These are phyloP conservation scores for Eucalyptus camaldulensis DNA, from an alignment of 345 rosid species.

Conservation along the genomic window DNA sequence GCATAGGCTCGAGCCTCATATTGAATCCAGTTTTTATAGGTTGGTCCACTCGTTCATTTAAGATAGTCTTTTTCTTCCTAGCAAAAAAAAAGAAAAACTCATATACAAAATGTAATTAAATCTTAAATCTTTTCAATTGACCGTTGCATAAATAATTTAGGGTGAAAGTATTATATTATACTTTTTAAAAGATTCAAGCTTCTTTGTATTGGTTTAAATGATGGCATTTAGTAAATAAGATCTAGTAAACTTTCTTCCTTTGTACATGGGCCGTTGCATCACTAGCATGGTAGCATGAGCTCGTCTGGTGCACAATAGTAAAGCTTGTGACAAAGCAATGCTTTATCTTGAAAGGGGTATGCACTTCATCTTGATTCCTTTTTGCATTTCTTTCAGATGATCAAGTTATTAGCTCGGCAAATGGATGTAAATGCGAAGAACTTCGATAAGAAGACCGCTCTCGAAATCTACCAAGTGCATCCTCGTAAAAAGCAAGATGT, in stretches of 20 bases:
- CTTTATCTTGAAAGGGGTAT: neutral
- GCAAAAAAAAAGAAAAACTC: neutral
- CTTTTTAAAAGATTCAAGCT: neutral
- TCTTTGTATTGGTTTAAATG: neutral
- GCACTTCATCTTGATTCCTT: neutral
- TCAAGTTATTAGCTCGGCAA: rapidly evolving
- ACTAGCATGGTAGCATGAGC: neutral
- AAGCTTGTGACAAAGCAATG: neutral
- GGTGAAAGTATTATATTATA: too few species aligned
- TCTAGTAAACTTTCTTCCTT: neutral
- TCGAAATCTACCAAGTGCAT: neutral
- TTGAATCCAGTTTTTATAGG: too few species aligned
- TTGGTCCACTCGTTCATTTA: neutral
- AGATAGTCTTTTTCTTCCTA: neutral
- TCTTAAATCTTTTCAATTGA: neutral
- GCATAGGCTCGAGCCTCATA: too few species aligned
- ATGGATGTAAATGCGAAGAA: neutral
- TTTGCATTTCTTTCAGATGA: neutral
- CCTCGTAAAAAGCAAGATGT: neutral
- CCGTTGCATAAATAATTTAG: neutral
- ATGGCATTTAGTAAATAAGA: neutral
- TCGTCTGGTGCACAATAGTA: neutral
- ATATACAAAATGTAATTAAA: too few species aligned
- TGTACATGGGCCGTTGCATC: neutral
- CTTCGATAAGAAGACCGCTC: neutral